Evolutionary conservation across 2,329 filamentous ascomycete genomes (phyloP), one percentile per base, ranked within the genome.

Genomic region (Rasamsonia emersonii): DNA sequence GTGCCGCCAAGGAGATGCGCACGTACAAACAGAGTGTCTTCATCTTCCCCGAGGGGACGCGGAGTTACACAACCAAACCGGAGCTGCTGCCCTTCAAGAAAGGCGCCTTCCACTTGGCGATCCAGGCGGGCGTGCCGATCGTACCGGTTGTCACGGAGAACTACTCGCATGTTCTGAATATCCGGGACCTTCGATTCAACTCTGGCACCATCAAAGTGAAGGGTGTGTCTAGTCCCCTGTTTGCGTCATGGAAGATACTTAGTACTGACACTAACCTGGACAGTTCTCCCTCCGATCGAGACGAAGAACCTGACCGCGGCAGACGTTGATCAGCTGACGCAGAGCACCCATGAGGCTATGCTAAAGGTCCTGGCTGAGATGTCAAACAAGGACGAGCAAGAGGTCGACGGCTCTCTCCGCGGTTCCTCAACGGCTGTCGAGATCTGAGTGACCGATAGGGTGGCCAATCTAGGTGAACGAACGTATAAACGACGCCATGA

Each of bases 21-120:
- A 62, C 62, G 32, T 70, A 80, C 49, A 71, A 66, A 42, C 82
- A 88, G 47, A 68, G 62, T 37, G 67, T 71, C 6, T 69, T 69
- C 41, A 70, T 71, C 32, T 71, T 71, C 44, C 65, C 68, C 0
- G 91, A 98, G 65, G 91, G 91, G 30, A 98, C 91, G 2, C 75
- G 91, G 45, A 93, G 84, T 56, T 94, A 96, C 64, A 73, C 82
- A 36, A 76, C 81, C 47, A 79, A 88, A 33, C 83, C 91, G 2
- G 75, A 72, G 37, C 64, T 98, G 49, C 68, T 96, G 33, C 84
- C 86, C n/a, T 98, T 96, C 71, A 98, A 98, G 67, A 98, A 98
- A 69, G 91, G 91, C 38, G 91, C 89, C 28, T 98, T 98, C 62
- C 89, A 98, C 59, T 72, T 98, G 19, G 91, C 91, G 27, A 76